Base-by-base conservation (phyloP, 805 yeast species). In the Candida coleopterorum region DNA sequence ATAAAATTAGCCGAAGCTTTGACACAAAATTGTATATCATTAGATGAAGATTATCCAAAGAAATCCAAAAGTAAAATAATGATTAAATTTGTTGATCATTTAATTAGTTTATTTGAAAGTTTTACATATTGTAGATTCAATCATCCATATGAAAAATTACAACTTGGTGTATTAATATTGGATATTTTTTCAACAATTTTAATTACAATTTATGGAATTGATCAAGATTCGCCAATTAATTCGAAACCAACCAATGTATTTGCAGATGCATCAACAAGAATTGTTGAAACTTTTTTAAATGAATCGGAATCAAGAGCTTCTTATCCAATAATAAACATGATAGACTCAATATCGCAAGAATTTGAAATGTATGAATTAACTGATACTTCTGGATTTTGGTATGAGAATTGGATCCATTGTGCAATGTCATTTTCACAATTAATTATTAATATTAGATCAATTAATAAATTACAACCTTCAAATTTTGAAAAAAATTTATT, bases 41-140 rank as follows among this genome's bases (percentile, higher is more conserved):
- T 36, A 21, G 21, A 32, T 26, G 34, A 44, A 25, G 45, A 39
- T 20, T 54, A 55, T 34, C 56, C 62, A 1, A 43, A 40, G 2
- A 53, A 53, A 17, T 48, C 59, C 4, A 80, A 79, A 50, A 58
- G 75, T 4, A 72, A 70, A 7, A 75, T 84, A 4, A 55, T 88
- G 24, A 64, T 72, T 15, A 72, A 72, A 37, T 58, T 85, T 31
- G 62, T 74, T 1, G 54, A 62, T 4, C 84, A 81, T 54, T 62
- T 79, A 26, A 58, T 85, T n/a, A 74, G 74, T 35, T 74, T 85
- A 0, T 85, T 79, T 58, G 96, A 87, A 49, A 78, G 85, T 45
- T 84, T 80, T 46, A 60, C 71, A 3, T 75, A 72, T 50, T 86
- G 95, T 84, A 73, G 77, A 44, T 88, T 77, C 55, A 60, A 64